phyloP scores from a whole-genome alignment of 148 eudicot genomes.

The Persicaria tinctoria region DNA sequence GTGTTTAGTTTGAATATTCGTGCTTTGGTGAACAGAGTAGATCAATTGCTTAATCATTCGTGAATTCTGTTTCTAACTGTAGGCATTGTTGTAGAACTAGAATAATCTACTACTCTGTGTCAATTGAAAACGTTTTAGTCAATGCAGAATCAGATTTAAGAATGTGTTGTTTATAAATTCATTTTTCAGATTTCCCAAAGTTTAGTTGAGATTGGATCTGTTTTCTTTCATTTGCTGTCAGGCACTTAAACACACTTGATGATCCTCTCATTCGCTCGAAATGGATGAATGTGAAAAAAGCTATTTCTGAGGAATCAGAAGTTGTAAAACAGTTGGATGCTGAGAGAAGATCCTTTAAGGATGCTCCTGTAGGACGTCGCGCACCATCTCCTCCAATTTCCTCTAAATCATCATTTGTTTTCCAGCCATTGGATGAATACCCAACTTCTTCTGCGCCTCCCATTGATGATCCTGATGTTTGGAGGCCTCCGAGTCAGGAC shows the following conservation, averaged over 20 bases:
- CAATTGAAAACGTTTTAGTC: too few relatives aligned
- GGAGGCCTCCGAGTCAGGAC: constrained; percentile 98
- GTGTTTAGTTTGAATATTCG: not conserved
- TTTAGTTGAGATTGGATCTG: not conserved
- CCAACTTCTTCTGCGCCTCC: constrained; percentile 78
- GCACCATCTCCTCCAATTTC: constrained; percentile 94
- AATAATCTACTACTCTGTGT: too few relatives aligned
- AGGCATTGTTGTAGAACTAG: too few relatives aligned
- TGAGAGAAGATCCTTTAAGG: constrained; percentile 86
- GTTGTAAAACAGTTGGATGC: constrained; percentile 96
- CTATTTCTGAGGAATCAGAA: constrained; percentile 81
- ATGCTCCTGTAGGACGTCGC: constrained; percentile 74
- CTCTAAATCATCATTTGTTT: constrained; percentile 81
- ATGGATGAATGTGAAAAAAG: constrained; percentile 98
- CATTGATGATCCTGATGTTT: constrained; percentile 97
- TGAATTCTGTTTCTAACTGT: too few relatives aligned
- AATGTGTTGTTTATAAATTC: not conserved
- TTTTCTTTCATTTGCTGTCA: constrained; percentile 12
- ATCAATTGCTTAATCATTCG: too few relatives aligned
- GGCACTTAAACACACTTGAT: constrained; percentile 82
- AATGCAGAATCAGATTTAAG: not conserved
- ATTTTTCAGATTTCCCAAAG: not conserved
- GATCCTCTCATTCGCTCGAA: constrained; percentile 78
- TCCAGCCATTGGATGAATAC: constrained; percentile 91
- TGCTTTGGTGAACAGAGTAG: too few relatives aligned